A percentile compares a stretch with the other conserved stretches of the same genome.
Conservation (phyloP, 2,329 filamentous ascomycete species). For the Tolypocladium tropicale region DNA sequence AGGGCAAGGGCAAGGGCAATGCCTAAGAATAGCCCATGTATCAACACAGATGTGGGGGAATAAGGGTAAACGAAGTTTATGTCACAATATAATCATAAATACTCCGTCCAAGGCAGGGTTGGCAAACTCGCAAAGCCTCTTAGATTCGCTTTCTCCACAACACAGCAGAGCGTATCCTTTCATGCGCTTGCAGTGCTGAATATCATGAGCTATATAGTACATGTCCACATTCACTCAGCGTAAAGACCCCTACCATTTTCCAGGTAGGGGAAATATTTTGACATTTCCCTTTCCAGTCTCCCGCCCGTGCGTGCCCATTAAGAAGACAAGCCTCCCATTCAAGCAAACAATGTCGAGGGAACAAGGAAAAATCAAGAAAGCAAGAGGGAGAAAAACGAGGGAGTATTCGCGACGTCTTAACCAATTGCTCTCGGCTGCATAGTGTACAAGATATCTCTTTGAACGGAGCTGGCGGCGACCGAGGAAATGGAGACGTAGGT, state of each 20-base stretch:
- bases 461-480: not conserved
- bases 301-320: not conserved
- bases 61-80: not conserved
- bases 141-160: not conserved
- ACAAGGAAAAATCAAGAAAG: not conserved
- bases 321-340: not conserved
- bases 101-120: not conserved
- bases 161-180: not conserved
- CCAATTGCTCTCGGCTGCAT: constrained; percentile 1
- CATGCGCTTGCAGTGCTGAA: not conserved
- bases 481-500: not conserved
- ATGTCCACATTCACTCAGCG: not conserved
- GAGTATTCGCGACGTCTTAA: not conserved
- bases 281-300: not conserved
- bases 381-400: not conserved
- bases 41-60: not conserved
- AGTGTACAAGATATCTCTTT: constrained; percentile 1
- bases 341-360: not conserved
- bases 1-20: constrained; percentile 23
- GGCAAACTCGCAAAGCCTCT: not conserved
- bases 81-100: not conserved
- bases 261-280: not conserved
- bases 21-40: constrained; percentile 1
- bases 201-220: constrained; percentile 3
- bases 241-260: constrained; percentile 1